Evolutionary conservation across 768 basidiomycete genomes (phyloP).

Genomic region (Agaricus blazei): DNA sequence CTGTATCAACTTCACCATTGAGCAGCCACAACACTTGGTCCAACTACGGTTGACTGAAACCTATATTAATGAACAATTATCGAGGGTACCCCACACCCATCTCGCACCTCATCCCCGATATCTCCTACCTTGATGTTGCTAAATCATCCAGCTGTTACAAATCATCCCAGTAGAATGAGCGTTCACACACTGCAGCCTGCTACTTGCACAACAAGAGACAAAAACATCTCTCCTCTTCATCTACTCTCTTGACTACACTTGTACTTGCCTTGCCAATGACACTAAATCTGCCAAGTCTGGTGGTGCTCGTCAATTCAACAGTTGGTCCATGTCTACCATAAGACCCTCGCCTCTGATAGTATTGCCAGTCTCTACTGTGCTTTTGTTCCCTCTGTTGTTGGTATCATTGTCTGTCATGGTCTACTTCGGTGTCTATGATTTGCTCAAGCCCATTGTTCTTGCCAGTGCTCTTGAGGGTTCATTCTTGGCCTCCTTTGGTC

Average conservation of each 20-base stretch:
- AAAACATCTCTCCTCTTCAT: slow-evolving; percentile 85
- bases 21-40: too few species aligned
- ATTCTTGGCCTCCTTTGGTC: slow-evolving; percentile 94
- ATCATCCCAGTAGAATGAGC: too few species aligned
- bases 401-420: slow-evolving; percentile 99
- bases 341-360: slow-evolving; percentile 97
- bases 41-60: too few species aligned
- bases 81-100: too few species aligned
- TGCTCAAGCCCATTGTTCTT: slow-evolving; percentile 94
- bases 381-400: slow-evolving; percentile 97
- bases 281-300: slow-evolving; percentile 95
- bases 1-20: too few species aligned
- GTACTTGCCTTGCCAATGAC: slow-evolving; percentile 98
- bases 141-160: too few species aligned
- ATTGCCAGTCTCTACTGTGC: slow-evolving; percentile 99
- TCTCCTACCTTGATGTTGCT: too few species aligned
- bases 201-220: too few species aligned
- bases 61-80: too few species aligned
- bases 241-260: slow-evolving; percentile 98
- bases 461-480: slow-evolving; percentile 93
- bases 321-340: slow-evolving; percentile 95
- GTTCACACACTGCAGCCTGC: too few species aligned
- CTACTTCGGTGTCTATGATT: slow-evolving; percentile 97
- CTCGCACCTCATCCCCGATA: too few species aligned
- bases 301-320: slow-evolving; percentile 95